A percentile compares a stretch with the other conserved stretches of the same genome.
These are phyloP conservation scores for Apiotrichum laibachii DNA, from an alignment of 1,284 basidiomycete genomes.

Conservation along the genomic window DNA sequence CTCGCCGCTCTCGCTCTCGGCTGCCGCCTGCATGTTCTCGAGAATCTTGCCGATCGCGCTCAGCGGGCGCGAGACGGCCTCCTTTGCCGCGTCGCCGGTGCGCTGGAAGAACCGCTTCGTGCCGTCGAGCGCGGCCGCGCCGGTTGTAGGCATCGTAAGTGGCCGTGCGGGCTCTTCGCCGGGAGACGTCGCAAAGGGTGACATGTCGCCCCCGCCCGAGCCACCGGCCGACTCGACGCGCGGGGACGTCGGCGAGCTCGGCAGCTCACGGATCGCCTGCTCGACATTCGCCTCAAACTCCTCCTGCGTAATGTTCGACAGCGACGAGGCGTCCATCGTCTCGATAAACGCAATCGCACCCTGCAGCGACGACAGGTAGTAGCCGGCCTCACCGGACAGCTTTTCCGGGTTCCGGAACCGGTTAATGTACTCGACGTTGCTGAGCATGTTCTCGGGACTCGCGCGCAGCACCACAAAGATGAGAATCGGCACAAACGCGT, in stretches of 20 bases:
- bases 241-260: conserved; percentile 41
- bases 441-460: conserved; percentile 87
- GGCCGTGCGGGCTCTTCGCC: conserved; percentile 83
- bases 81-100: conserved; percentile 65
- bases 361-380: conserved; percentile 80
- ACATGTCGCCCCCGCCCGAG: conserved; percentile 25
- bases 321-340: conserved; percentile 89
- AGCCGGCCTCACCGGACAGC: conserved; percentile 90
- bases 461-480: conserved; percentile 93
- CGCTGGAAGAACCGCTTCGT: conserved; percentile 77
- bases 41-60: conserved; percentile 83
- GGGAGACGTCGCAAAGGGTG: conserved; percentile 42
- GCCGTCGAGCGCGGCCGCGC: conserved; percentile 64
- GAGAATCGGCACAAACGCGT: conserved; percentile 90
- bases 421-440: conserved; percentile 97
- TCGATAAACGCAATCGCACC: conserved; percentile 94
- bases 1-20: conserved; percentile 28
- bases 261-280: conserved; percentile 69
- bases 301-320: conserved; percentile 87
- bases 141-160: conserved; percentile 60
- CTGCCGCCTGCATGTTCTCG: conserved; percentile 57
- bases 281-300: conserved; percentile 84
- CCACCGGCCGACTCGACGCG: conserved; percentile 7
- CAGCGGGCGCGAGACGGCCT: conserved; percentile 77
- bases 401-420: conserved; percentile 88